These are phyloP conservation scores for Bruguiera gymnorhiza DNA, from an alignment of 345 rosid genomes.

Conservation along the genomic window DNA sequence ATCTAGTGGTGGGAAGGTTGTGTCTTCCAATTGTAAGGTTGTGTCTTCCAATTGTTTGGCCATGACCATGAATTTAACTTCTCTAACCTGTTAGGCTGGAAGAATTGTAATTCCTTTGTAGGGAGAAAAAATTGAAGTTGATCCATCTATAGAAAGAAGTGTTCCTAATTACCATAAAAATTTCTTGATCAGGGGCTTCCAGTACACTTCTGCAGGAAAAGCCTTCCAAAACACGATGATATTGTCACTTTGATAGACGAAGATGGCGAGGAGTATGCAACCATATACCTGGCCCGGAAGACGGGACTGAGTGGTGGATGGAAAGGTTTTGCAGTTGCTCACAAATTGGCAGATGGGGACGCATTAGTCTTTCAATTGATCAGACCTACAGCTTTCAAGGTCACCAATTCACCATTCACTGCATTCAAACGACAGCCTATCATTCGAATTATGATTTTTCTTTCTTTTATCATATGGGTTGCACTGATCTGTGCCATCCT, in stretches of 20 bases:
- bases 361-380: slow-evolving; percentile 57
- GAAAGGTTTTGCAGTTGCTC: slow-evolving; percentile 67
- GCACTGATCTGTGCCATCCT: neutral
- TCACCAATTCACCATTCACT: slow-evolving; percentile 12
- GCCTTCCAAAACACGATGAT: slow-evolving; percentile 44
- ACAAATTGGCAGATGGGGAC: slow-evolving; percentile 63
- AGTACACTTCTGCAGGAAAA: slow-evolving; percentile 39
- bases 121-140: too few species aligned
- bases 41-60: too few species aligned
- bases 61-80: too few species aligned
- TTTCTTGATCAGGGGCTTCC: slow-evolving; percentile 48
- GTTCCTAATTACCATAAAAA: neutral
- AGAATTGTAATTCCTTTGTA: too few species aligned
- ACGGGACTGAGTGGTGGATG: slow-evolving; percentile 72
- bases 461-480: neutral
- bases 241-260: slow-evolving; percentile 46
- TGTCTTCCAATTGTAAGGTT: too few species aligned
- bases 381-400: slow-evolving; percentile 49
- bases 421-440: neutral
- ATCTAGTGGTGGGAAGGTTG: too few species aligned
- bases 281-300: slow-evolving; percentile 45
- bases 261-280: slow-evolving; percentile 40
- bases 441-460: neutral
- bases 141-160: too few species aligned
- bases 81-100: too few species aligned